phyloP scores from a whole-genome alignment of 2,329 filamentous ascomycete species.

The Calonectria multiphialidica region DNA sequence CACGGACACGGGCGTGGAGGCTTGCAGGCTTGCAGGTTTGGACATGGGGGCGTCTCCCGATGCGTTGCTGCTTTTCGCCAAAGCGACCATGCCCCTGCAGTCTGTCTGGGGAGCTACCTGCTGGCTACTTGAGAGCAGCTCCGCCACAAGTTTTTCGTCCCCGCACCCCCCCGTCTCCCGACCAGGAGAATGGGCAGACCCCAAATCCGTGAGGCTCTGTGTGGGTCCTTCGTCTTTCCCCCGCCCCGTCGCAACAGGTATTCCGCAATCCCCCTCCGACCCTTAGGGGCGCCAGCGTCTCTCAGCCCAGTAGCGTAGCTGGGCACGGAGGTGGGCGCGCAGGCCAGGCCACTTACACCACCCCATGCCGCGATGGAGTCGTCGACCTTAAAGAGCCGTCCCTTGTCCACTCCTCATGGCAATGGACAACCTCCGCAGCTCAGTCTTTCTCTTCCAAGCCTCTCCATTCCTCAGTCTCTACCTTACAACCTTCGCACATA shows the following conservation, averaged over 20 bases:
- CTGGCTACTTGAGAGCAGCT: not conserved
- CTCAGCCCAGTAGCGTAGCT: not conserved
- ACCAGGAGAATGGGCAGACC: not conserved
- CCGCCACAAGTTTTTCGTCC: not conserved
- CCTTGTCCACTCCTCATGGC: not conserved
- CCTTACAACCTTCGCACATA: not conserved
- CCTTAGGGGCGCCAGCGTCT: not conserved
- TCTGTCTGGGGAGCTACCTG: not conserved
- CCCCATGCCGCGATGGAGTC: not conserved
- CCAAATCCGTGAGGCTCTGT: not conserved
- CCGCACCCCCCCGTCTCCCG: not conserved
- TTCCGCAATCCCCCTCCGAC: not conserved
- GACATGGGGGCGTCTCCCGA: not conserved
- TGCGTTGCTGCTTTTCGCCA: not conserved
- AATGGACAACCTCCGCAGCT: not conserved
- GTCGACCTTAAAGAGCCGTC: not conserved
- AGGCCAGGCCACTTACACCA: not conserved
- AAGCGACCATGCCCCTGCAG: not conserved
- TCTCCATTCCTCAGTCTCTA: not conserved
- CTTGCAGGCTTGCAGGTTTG: not conserved
- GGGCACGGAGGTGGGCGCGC: not conserved
- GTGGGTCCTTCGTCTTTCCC: not conserved
- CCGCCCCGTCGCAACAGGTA: not conserved
- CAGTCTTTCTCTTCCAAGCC: not conserved
- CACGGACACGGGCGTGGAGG: not conserved